Conservation (phyloP, 768 basidiomycete species). For the Leucocoprinus sp. region DNA sequence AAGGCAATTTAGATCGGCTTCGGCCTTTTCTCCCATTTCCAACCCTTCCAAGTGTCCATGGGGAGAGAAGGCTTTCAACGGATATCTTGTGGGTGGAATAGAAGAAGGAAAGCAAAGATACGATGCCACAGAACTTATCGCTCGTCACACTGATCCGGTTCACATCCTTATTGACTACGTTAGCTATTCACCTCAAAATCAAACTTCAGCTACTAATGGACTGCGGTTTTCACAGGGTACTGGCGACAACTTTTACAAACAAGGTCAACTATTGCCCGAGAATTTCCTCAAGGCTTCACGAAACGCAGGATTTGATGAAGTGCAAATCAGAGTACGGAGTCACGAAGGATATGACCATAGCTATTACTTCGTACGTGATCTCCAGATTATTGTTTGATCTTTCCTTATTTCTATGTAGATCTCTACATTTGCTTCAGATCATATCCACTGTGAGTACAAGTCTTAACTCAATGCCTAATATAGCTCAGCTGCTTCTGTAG, state of each 20-base stretch:
- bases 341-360: slow-evolving; percentile 86
- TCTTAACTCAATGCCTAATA: slow-evolving; percentile 11
- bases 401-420: slow-evolving; percentile 39
- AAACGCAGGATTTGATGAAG: slow-evolving; percentile 61
- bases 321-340: slow-evolving; percentile 68
- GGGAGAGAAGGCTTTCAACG: slow-evolving; percentile 87
- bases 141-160: slow-evolving; percentile 50
- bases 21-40: slow-evolving; percentile 80
- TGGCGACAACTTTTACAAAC: slow-evolving; percentile 73
- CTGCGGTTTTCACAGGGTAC: slow-evolving; percentile 58
- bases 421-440: slow-evolving; percentile 84
- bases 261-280: slow-evolving; percentile 86
- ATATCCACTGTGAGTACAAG: slow-evolving; percentile 68
- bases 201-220: background rate
- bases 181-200: slow-evolving; percentile 18
- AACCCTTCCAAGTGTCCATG: slow-evolving; percentile 85
- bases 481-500: slow-evolving; percentile 28
- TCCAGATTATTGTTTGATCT: background rate
- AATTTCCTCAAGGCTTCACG: slow-evolving; percentile 77
- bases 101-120: slow-evolving; percentile 67
- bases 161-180: slow-evolving; percentile 86
- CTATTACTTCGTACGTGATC: slow-evolving; percentile 69
- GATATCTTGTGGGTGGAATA: slow-evolving; percentile 72
- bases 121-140: slow-evolving; percentile 82
- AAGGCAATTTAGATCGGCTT: slow-evolving; percentile 75